Evolutionary conservation across 2,329 filamentous ascomycete genomes (phyloP).

Genomic region (Talaromyces atroroseus): DNA sequence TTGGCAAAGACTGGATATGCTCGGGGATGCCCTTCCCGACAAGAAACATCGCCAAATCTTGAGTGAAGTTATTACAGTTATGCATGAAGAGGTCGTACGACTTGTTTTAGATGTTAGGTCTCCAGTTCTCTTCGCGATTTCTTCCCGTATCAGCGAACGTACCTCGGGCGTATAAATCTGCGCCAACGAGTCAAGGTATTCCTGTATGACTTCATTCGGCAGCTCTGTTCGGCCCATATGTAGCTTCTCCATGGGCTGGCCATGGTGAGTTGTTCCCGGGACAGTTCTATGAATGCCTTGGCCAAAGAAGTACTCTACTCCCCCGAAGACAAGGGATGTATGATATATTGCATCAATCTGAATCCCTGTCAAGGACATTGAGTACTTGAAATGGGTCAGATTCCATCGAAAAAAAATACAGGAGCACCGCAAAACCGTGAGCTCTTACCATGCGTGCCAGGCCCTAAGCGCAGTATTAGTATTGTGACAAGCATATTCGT

Average conservation of each 20-base stretch:
- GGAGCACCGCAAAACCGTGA: not conserved
- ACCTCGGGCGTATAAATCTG: slow-evolving; percentile 77
- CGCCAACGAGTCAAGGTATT: slow-evolving; percentile 80
- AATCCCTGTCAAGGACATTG: slow-evolving; percentile 55
- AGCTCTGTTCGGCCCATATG: slow-evolving; percentile 71
- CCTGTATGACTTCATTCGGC: slow-evolving; percentile 72
- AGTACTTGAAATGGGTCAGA: slow-evolving; percentile 42
- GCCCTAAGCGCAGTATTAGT: slow-evolving; percentile 38
- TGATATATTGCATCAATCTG: slow-evolving; percentile 93
- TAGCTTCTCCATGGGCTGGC: slow-evolving; percentile 70
- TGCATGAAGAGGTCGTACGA: slow-evolving; percentile 84
- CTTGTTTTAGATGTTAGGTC: slow-evolving; percentile 34
- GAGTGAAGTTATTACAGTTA: slow-evolving; percentile 97
- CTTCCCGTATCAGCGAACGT: slow-evolving; percentile 11
- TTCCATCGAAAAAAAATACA: not conserved
- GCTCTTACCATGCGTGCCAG: slow-evolving; percentile 47
- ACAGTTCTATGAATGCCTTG: slow-evolving; percentile 75
- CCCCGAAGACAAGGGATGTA: slow-evolving; percentile 77
- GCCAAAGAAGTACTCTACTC: slow-evolving; percentile 88
- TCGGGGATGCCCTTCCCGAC: slow-evolving; percentile 82
- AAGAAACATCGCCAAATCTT: slow-evolving; percentile 85
- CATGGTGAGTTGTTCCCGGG: slow-evolving; percentile 81
- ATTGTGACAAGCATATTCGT: too few relatives aligned
- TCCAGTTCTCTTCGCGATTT: not conserved
- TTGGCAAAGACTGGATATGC: slow-evolving; percentile 78